A percentile compares a stretch with the other conserved stretches of the same genome.
Conservation (phyloP, 1,139 yeast species). For the Kurtzmaniella quercitrusa region DNA sequence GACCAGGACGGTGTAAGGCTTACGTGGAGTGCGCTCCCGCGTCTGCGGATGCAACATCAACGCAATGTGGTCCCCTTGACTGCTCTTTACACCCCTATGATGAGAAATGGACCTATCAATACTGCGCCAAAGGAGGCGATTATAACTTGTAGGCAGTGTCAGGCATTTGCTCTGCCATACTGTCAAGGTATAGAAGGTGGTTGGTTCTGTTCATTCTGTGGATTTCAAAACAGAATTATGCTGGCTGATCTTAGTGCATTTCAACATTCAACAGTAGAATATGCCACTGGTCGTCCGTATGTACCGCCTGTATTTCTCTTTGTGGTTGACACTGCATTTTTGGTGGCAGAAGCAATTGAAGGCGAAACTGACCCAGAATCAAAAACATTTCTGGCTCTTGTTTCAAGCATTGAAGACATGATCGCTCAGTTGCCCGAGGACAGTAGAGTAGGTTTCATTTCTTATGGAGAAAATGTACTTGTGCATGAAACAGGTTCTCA, state of each 20-base stretch:
- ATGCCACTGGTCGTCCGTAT: constrained; percentile 43
- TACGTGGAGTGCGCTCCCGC: constrained; percentile 83
- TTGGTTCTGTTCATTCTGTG: constrained; percentile 69
- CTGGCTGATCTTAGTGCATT: constrained; percentile 14
- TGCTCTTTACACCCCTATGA: constrained; percentile 63
- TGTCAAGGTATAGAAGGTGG: constrained; percentile 34
- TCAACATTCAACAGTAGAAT: constrained; percentile 55
- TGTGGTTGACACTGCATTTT: constrained; percentile 63
- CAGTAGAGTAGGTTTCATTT: constrained; percentile 53
- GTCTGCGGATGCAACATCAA: constrained; percentile 54
- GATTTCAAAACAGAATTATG: constrained; percentile 45
- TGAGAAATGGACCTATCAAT: constrained; percentile 43
- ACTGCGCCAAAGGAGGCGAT: constrained; percentile 26
- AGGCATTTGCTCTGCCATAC: constrained; percentile 58
- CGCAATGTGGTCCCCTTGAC: constrained; percentile 61
- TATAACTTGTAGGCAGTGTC: constrained; percentile 53
- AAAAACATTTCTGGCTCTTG: constrained; percentile 40
- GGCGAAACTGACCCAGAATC: background rate
- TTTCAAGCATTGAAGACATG: constrained; percentile 51
- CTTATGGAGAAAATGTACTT: constrained; percentile 63
- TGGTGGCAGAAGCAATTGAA: constrained; percentile 16
- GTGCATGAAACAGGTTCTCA: constrained; percentile 52
- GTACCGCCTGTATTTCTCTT: constrained; percentile 54
- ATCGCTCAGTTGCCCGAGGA: constrained; percentile 58
- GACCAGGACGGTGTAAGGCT: constrained; percentile 87